phyloP scores from a whole-genome alignment of 2,329 filamentous ascomycete genomes.

The Sphaerostilbella broomeana region DNA sequence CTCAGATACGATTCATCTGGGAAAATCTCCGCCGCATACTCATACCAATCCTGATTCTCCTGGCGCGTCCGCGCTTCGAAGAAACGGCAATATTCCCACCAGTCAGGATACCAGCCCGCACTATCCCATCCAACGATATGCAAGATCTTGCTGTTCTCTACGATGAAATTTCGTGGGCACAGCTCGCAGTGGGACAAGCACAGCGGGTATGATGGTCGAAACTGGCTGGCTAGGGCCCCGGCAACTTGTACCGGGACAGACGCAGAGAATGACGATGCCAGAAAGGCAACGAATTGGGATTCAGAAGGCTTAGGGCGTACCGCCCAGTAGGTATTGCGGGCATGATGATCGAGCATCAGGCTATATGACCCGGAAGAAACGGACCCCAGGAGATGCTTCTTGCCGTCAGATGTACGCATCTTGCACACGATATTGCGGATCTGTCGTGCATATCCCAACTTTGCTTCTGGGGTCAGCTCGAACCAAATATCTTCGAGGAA shows the following conservation, averaged over 20 bases:
- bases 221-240: conserved; percentile 17
- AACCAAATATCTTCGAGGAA: conserved; percentile 26
- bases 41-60: conserved; percentile 26
- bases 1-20: conserved; percentile 15
- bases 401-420: conserved; percentile 16
- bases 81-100: conserved; percentile 32
- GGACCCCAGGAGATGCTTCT: conserved; percentile 15
- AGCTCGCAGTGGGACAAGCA: conserved; percentile 23
- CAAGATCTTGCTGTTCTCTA: conserved; percentile 19
- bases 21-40: conserved; percentile 26
- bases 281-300: conserved; percentile 21
- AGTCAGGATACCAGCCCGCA: conserved; percentile 27
- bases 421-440: conserved; percentile 22
- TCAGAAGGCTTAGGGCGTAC: conserved; percentile 17
- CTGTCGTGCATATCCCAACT: conserved; percentile 21
- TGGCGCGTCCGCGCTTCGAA: conserved; percentile 25
- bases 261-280: conserved; percentile 21
- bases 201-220: conserved; percentile 14
- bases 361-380: conserved; percentile 15
- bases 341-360: conserved; percentile 24
- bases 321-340: conserved; percentile 23
- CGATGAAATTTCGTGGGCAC: conserved; percentile 25
- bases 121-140: conserved; percentile 27
- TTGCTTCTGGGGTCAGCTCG: conserved; percentile 16
- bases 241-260: conserved; percentile 20